Evolutionary conservation across 2,329 filamentous ascomycete species (phyloP).

Genomic region (Stachybotrys elegans): DNA sequence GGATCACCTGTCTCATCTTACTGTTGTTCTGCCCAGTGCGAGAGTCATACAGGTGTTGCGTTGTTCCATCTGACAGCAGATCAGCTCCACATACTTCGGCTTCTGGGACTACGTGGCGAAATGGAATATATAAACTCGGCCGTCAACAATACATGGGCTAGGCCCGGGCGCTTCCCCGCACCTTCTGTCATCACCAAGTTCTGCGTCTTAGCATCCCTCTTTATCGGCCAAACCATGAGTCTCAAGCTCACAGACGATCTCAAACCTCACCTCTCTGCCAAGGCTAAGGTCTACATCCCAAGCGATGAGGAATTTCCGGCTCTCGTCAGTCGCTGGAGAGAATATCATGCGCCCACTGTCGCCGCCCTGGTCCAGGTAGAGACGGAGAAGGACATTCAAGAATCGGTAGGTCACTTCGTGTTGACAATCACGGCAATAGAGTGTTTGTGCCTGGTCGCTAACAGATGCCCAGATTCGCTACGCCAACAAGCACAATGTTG

Average conservation of each 20-base stretch:
- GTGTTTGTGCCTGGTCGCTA: background rate
- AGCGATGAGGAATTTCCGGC: background rate
- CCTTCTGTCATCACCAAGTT: too few relatives aligned
- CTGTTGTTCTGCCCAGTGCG: too few relatives aligned
- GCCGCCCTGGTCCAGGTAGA: conserved; percentile 2
- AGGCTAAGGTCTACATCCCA: background rate
- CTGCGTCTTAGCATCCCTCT: background rate
- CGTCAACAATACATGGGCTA: too few relatives aligned
- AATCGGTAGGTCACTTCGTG: background rate
- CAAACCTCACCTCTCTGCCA: background rate
- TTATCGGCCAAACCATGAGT: background rate
- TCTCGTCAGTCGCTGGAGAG: conserved; percentile 3
- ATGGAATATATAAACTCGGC: too few relatives aligned
- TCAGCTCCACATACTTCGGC: too few relatives aligned
- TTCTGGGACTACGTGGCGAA: too few relatives aligned
- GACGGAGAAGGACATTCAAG: conserved; percentile 2
- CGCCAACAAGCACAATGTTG: conserved; percentile 33
- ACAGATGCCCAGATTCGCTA: conserved; percentile 15
- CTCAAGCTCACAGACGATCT: background rate
- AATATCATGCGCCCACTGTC: conserved; percentile 3
- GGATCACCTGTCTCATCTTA: too few relatives aligned
- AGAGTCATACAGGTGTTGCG: too few relatives aligned
- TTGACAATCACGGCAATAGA: background rate
- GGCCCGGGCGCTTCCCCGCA: too few relatives aligned
- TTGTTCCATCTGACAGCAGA: too few relatives aligned